Evolutionary conservation across 2,329 filamentous ascomycete species (phyloP).

Genomic region (Cadophora malorum): DNA sequence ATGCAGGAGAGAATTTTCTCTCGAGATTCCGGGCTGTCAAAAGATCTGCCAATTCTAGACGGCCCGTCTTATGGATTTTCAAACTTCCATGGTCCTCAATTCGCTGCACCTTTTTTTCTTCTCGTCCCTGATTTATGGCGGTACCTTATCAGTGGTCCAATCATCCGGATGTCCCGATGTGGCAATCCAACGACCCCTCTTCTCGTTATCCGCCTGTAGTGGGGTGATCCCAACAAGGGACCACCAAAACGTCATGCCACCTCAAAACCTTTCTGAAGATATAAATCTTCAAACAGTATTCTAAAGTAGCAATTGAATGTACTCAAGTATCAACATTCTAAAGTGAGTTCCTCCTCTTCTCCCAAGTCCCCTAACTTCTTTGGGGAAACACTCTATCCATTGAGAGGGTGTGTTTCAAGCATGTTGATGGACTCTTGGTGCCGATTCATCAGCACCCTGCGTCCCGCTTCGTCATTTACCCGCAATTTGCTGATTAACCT

Average conservation of each 20-base stretch:
- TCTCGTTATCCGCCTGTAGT: not conserved
- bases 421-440: not conserved
- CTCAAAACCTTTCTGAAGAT: slow-evolving; percentile 5
- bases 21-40: too few species aligned
- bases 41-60: not conserved
- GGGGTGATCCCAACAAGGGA: slow-evolving; percentile 11
- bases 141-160: not conserved
- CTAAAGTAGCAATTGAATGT: slow-evolving; percentile 1
- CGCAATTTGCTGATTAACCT: slow-evolving; percentile 16
- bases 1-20: too few species aligned
- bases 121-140: slow-evolving; percentile 5
- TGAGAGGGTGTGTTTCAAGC: not conserved
- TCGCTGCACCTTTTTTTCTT: not conserved
- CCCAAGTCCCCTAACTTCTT: slow-evolving; percentile 6
- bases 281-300: not conserved
- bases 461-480: slow-evolving; percentile 9
- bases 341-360: not conserved
- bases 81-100: not conserved
- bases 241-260: slow-evolving; percentile 16
- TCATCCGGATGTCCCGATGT: not conserved
- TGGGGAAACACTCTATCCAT: slow-evolving; percentile 9
- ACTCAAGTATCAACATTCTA: not conserved
- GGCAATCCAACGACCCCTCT: slow-evolving; percentile 7
- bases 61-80: not conserved
- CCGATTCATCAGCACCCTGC: slow-evolving; percentile 15